Conservation (phyloP, 2,329 filamentous ascomycete species). For the Penicillium sp. region DNA sequence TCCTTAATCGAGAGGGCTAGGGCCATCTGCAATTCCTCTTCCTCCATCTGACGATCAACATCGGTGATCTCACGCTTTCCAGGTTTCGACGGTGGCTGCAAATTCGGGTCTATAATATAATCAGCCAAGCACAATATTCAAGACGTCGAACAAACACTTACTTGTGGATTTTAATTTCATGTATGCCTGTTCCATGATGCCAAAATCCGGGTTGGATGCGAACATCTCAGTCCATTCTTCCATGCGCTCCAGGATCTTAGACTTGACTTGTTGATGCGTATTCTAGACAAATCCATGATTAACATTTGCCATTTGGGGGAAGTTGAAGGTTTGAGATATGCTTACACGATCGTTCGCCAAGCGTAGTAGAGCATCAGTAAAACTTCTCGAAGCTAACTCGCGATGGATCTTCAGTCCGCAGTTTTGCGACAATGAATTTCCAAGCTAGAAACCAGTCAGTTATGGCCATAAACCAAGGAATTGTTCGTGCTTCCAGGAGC, state of each 20-base stretch:
- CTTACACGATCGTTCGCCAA: constrained; percentile 77
- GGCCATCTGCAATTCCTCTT: constrained; percentile 96
- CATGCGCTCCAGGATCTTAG: constrained; percentile 96
- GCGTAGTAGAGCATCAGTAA: constrained; percentile 88
- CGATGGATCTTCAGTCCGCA: constrained; percentile 83
- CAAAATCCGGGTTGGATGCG: constrained; percentile 79
- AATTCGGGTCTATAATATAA: constrained; percentile 71
- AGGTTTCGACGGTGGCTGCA: constrained; percentile 89
- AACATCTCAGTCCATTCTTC: constrained; percentile 97
- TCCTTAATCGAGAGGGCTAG: constrained; percentile 90
- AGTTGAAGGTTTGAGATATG: neutral
- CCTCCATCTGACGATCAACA: constrained; percentile 86
- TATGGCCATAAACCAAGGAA: neutral
- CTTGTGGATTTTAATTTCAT: constrained; percentile 75
- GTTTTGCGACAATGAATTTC: constrained; percentile 88
- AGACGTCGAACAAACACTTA: constrained; percentile 32
- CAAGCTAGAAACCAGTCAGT: constrained; percentile 58
- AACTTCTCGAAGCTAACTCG: constrained; percentile 85
- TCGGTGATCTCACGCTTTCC: constrained; percentile 91
- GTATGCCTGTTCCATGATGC: constrained; percentile 96
- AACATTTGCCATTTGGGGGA: neutral
- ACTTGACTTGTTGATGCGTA: constrained; percentile 93
- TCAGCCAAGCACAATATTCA: neutral
- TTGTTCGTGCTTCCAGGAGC: neutral
- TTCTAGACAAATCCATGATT: constrained; percentile 52